Evolutionary conservation across 1,139 yeast species (phyloP).

Genomic region (Debaryomyces nepalensis): DNA sequence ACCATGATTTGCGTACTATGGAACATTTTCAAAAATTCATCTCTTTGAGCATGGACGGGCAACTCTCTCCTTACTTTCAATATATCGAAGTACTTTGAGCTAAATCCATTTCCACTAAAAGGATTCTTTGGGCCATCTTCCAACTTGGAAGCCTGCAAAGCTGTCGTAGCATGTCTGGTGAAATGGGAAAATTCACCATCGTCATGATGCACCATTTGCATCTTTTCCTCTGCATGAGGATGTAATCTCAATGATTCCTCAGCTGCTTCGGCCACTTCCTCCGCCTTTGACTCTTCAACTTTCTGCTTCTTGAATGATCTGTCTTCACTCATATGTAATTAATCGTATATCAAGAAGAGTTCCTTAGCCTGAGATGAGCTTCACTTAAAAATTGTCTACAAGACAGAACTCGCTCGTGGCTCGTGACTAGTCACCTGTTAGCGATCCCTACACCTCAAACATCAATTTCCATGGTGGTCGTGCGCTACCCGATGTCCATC

Average conservation of each 20-base stretch:
- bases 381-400: neutral
- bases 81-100: constrained; percentile 74
- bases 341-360: neutral
- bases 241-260: constrained; percentile 47
- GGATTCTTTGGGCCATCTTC: constrained; percentile 75
- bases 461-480: too few relatives aligned
- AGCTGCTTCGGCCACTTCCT: constrained; percentile 39
- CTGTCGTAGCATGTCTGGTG: constrained; percentile 71
- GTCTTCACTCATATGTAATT: constrained; percentile 19
- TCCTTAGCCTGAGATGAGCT: constrained; percentile 9
- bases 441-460: too few relatives aligned
- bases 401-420: too few relatives aligned
- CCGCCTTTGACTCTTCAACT: constrained; percentile 25
- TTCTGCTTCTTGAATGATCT: constrained; percentile 26
- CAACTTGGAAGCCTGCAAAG: constrained; percentile 64
- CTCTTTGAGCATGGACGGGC: constrained; percentile 94
- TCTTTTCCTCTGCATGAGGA: constrained; percentile 34
- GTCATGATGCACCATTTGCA: constrained; percentile 38
- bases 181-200: constrained; percentile 61
- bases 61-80: constrained; percentile 78
- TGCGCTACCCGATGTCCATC: too few relatives aligned
- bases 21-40: constrained; percentile 80
- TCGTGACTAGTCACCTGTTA: neutral
- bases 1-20: constrained; percentile 94
- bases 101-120: constrained; percentile 69